Conservation (phyloP, 208 protist genomes). For the Trypanosoma lewisi region DNA sequence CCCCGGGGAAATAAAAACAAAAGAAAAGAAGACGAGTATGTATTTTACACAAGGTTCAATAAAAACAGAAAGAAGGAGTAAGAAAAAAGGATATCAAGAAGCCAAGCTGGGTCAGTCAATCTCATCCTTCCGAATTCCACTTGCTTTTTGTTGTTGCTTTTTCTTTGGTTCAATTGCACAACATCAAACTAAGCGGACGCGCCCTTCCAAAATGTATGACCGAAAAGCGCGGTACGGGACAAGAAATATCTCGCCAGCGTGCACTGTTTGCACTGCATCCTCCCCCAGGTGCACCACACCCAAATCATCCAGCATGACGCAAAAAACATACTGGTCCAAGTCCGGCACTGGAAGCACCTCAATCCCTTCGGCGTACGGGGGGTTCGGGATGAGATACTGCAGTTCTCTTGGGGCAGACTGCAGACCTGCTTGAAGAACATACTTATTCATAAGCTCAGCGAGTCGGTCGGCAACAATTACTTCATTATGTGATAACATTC, state of each 20-base stretch:
- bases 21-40: constrained; percentile 10
- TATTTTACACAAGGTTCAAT: neutral
- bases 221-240: constrained; percentile 73
- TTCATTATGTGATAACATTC: constrained; percentile 50
- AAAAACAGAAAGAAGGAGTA: constrained; percentile 7
- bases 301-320: constrained; percentile 71
- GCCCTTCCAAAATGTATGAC: constrained; percentile 66
- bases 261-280: constrained; percentile 63
- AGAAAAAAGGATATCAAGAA: neutral
- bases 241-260: constrained; percentile 79
- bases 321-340: constrained; percentile 77
- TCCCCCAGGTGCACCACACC: constrained; percentile 74
- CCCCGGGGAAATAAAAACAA: constrained; percentile 14
- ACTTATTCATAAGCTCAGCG: constrained; percentile 34
- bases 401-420: constrained; percentile 51
- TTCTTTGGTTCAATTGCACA: neutral
- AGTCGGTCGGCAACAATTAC: constrained; percentile 70
- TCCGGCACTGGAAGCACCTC: constrained; percentile 80
- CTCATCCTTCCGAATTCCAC: too few species aligned
- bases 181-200: constrained; percentile 62
- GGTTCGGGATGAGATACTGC: constrained; percentile 64
- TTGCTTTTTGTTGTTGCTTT: too few species aligned
- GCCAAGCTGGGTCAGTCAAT: neutral
- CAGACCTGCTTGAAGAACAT: constrained; percentile 55
- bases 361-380: constrained; percentile 60